A percentile compares a stretch with the other conserved stretches of the same genome.
phyloP scores from a whole-genome alignment of 1,284 basidiomycete species.

The Moesziomyces sp. region DNA sequence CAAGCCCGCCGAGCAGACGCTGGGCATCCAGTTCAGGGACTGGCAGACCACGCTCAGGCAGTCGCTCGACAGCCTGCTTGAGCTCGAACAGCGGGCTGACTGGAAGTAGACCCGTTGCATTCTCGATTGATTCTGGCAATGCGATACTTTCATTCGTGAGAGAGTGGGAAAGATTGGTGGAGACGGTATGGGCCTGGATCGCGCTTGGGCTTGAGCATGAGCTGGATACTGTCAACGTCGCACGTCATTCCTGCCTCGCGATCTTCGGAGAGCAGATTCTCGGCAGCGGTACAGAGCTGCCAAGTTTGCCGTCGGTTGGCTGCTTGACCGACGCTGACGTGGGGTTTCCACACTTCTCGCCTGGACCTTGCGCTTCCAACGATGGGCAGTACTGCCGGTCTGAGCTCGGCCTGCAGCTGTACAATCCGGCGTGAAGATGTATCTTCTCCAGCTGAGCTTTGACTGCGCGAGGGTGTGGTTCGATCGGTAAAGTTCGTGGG shows the following conservation, averaged over 20 bases:
- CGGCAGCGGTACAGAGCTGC: slow-evolving; percentile 11
- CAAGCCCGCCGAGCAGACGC: slow-evolving; percentile 34
- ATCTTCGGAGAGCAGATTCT: neutral
- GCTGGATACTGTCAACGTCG: slow-evolving; percentile 10
- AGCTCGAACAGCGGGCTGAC: slow-evolving; percentile 44
- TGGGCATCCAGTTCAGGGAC: slow-evolving; percentile 49
- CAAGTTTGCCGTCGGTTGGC: slow-evolving; percentile 1
- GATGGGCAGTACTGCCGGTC: neutral
- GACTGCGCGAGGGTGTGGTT: neutral
- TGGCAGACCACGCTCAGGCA: slow-evolving; percentile 59
- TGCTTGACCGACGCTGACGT: slow-evolving; percentile 27
- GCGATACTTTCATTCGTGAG: too few relatives aligned
- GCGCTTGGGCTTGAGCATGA: slow-evolving; percentile 27
- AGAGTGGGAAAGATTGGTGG: slow-evolving; percentile 1
- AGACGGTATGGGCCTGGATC: slow-evolving; percentile 7
- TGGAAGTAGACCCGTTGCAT: slow-evolving; percentile 24
- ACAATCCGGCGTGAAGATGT: slow-evolving; percentile 10
- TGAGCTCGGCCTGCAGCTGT: slow-evolving; percentile 6
- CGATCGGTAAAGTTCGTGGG: slow-evolving; percentile 27
- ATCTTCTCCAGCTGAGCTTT: neutral
- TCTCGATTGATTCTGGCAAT: too few relatives aligned
- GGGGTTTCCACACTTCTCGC: slow-evolving; percentile 13
- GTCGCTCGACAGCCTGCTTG: slow-evolving; percentile 49
- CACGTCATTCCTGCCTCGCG: slow-evolving; percentile 9
- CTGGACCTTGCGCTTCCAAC: neutral